Base-by-base conservation (phyloP, 208 protist species). In the Leishmania tropica region DNA sequence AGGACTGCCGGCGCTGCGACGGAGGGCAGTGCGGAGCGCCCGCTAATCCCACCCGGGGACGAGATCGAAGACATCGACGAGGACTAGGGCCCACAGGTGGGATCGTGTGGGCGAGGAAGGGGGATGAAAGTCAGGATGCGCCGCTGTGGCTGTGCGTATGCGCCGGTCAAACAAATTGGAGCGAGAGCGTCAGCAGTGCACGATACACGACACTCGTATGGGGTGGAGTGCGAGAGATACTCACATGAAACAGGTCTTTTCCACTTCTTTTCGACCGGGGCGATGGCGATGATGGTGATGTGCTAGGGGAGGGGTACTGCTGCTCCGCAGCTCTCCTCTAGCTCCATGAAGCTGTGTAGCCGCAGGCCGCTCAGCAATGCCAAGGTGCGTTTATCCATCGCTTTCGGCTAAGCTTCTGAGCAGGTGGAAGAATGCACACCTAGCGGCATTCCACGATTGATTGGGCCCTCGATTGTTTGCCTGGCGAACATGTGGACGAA, bases 1-100 rank as follows among this genome's bases (percentile, higher is more conserved):
- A 31, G 54, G 13, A 6, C 56, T 1, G 24, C 37, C 35, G 75
- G 54, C 21, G 19, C 35, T n/a, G 21, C 17, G 48, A 21, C 17
- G 53, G 75, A 47, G 21, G 51, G 31, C 56, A 40, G 21, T 47
- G 37, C 28, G 35, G 75, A 51, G 21, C 47, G n/a, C 17, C 78
- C 78, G 40, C 80, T 79, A 56, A 81, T 85, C n/a, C 82, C 82
- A 5, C 78, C 82, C 6, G 82, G 74, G 1, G 82, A 85, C 7
- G 82, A 85, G 37, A 82, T 85, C 31, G 82, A 85, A 28, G 74
- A 81, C 45, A 79, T n/a, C 35, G 37, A 68, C 53, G 37, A 73
- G 6, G 68, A 42, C 65, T 45, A 62, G 48, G 42, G 19, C 6
- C 53, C 40, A 19, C 48, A 62, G 7, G 15, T 31, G 58, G 35